Evolutionary conservation across 495 filamentous ascomycete species (phyloP).

Genomic region (Podospora sp.): DNA sequence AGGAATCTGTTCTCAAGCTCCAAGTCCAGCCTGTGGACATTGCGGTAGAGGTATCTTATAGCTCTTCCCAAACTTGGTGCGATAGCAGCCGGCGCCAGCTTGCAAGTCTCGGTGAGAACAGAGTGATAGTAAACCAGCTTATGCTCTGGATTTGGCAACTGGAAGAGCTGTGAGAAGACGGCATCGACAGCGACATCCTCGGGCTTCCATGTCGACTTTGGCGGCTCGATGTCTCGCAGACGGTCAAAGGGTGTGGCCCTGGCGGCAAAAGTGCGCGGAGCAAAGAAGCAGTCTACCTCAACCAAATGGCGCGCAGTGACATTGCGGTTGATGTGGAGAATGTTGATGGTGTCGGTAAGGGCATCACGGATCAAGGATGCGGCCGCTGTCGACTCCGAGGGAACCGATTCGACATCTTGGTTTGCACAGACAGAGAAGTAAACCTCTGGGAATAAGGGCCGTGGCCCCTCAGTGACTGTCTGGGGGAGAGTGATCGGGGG

Average conservation of each 20-base stretch:
- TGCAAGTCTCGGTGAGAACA: conserved; percentile 91
- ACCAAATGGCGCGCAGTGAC: conserved; percentile 85
- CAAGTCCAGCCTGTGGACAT: conserved; percentile 77
- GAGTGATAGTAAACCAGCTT: conserved; percentile 97
- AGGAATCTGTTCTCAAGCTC: conserved; percentile 86
- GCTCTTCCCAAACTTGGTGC: conserved; percentile 93
- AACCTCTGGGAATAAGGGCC: conserved; percentile 84
- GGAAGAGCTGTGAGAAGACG: conserved; percentile 91
- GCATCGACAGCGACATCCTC: conserved; percentile 98
- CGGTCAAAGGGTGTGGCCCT: conserved; percentile 89
- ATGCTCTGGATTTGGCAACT: conserved; percentile 84
- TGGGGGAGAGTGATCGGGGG: conserved; percentile 74
- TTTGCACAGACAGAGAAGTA: conserved; percentile 89
- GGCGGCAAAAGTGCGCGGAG: conserved; percentile 84
- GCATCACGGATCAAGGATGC: conserved; percentile 81
- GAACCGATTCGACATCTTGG: conserved; percentile 92
- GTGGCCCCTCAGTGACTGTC: conserved; percentile 70
- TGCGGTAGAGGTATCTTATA: conserved; percentile 86
- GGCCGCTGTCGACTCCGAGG: conserved; percentile 71
- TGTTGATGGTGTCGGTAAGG: conserved; percentile 90
- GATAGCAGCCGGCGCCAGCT: conserved; percentile 91
- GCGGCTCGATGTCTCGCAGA: conserved; percentile 71
- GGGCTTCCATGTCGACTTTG: conserved; percentile 87
- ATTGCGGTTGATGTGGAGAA: conserved; percentile 88
- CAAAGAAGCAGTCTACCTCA: conserved; percentile 93